Evolutionary conservation across 208 protist genomes (phyloP).

Genomic region (Leishmania tropica): DNA sequence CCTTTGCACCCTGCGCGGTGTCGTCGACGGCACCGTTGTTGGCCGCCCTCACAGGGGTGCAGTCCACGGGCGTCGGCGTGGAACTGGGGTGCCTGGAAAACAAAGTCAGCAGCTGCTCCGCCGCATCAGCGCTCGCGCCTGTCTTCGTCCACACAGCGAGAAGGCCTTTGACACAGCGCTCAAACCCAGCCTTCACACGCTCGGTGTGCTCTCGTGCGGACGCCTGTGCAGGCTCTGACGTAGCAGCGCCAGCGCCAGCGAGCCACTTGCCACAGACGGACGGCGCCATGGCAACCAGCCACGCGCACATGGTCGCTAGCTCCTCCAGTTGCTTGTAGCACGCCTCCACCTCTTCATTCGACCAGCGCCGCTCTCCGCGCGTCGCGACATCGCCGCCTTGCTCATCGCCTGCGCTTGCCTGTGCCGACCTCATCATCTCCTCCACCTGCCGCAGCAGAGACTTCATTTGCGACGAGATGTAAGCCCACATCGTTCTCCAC

Average conservation of each 20-base stretch:
- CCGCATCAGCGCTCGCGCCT: conserved; percentile 4
- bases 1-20: neutral
- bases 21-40: neutral
- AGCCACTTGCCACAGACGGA: neutral
- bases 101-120: conserved; percentile 4
- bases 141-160: conserved; percentile 26
- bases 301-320: conserved; percentile 21
- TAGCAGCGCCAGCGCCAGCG: conserved; percentile 1
- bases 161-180: conserved; percentile 12
- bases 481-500: conserved; percentile 14
- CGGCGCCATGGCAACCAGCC: conserved; percentile 14
- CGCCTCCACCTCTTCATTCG: neutral
- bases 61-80: neutral
- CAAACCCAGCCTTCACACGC: conserved; percentile 6
- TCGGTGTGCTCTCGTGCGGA: neutral
- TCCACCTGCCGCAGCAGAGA: conserved; percentile 8
- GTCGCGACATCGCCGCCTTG: neutral
- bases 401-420: neutral
- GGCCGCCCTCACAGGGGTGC: neutral
- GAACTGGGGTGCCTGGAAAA: neutral
- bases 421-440: neutral
- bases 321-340: conserved; percentile 11
- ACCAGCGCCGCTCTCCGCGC: neutral
- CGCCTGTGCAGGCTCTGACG: neutral
- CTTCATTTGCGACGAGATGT: conserved; percentile 8